Percentiles rank a stretch among this genome's conserved stretches.
phyloP scores from a whole-genome alignment of 306 rosid species.

The Glycine soja region DNA sequence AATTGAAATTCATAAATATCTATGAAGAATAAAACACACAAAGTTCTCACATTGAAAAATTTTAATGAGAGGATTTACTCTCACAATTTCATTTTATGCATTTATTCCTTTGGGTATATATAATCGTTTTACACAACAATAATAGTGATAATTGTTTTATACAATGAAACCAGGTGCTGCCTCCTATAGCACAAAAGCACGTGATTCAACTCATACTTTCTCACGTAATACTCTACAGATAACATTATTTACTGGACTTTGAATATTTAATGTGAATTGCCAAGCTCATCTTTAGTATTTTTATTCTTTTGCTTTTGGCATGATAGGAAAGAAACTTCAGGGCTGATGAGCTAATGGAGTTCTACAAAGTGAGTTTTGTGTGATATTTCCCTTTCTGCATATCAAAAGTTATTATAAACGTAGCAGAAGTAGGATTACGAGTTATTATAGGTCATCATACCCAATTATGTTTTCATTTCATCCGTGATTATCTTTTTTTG shows the following conservation, averaged over 20 bases:
- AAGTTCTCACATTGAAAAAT: background rate
- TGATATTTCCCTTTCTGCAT: conserved; percentile 23
- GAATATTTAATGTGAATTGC: conserved; percentile 22
- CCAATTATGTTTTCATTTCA: conserved; percentile 27
- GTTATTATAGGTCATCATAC: background rate
- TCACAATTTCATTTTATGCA: no score
- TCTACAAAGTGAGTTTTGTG: conserved; percentile 79
- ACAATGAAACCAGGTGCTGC: conserved; percentile 6
- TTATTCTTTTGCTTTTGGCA: conserved; percentile 28
- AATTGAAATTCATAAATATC: background rate
- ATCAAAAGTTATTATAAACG: background rate
- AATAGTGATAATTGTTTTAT: no score
- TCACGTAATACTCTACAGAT: background rate
- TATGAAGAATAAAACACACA: background rate
- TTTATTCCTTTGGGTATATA: no score
- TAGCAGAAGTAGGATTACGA: conserved; percentile 13
- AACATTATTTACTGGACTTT: conserved; percentile 16
- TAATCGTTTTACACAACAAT: no score
- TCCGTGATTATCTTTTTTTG: background rate
- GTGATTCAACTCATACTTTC: background rate
- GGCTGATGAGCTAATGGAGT: conserved; percentile 92
- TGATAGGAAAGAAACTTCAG: conserved; percentile 75
- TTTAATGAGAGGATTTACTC: background rate
- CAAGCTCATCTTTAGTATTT: conserved; percentile 19
- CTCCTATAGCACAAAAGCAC: conserved; percentile 31